These are phyloP conservation scores for Salinomyces thailandicus DNA, from an alignment of 2,329 filamentous ascomycete genomes.

Conservation along the genomic window DNA sequence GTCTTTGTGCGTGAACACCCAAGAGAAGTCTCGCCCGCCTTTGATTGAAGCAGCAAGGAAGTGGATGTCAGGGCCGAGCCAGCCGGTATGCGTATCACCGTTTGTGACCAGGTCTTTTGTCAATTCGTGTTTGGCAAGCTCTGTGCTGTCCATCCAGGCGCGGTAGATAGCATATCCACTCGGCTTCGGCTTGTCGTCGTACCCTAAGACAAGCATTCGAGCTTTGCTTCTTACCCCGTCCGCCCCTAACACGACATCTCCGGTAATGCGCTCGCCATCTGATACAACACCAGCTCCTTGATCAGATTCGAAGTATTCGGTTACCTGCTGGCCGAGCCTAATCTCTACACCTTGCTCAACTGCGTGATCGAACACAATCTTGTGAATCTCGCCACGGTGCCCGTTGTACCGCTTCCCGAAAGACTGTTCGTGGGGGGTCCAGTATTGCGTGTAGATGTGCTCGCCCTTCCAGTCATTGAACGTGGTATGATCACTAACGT, in stretches of 20 bases:
- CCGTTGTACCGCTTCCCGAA: slow-evolving; percentile 26
- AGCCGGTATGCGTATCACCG: slow-evolving; percentile 43
- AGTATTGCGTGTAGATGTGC: slow-evolving; percentile 23
- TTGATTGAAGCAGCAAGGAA: slow-evolving; percentile 45
- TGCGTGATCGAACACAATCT: slow-evolving; percentile 25
- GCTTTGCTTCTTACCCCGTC: slow-evolving; percentile 45
- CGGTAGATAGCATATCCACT: slow-evolving; percentile 45
- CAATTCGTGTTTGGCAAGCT: slow-evolving; percentile 39
- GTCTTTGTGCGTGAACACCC: slow-evolving; percentile 45
- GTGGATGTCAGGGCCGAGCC: slow-evolving; percentile 45
- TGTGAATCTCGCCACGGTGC: slow-evolving; percentile 27
- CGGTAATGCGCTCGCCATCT: slow-evolving; percentile 29
- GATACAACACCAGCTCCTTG: slow-evolving; percentile 18
- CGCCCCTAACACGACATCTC: slow-evolving; percentile 42
- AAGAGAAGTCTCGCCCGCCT: slow-evolving; percentile 42
- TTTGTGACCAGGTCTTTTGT: slow-evolving; percentile 45
- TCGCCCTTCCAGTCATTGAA: slow-evolving; percentile 24
- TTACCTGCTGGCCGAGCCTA: slow-evolving; percentile 21
- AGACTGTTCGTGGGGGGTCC: slow-evolving; percentile 23
- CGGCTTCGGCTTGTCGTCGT: slow-evolving; percentile 32
- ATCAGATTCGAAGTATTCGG: slow-evolving; percentile 23
- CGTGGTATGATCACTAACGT: slow-evolving; percentile 20
- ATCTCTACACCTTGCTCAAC: slow-evolving; percentile 24
- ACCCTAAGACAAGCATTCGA: slow-evolving; percentile 42
- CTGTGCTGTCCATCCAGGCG: slow-evolving; percentile 42